phyloP scores from a whole-genome alignment of 2,329 filamentous ascomycete species.

The Rhynchosporium graminicola region DNA sequence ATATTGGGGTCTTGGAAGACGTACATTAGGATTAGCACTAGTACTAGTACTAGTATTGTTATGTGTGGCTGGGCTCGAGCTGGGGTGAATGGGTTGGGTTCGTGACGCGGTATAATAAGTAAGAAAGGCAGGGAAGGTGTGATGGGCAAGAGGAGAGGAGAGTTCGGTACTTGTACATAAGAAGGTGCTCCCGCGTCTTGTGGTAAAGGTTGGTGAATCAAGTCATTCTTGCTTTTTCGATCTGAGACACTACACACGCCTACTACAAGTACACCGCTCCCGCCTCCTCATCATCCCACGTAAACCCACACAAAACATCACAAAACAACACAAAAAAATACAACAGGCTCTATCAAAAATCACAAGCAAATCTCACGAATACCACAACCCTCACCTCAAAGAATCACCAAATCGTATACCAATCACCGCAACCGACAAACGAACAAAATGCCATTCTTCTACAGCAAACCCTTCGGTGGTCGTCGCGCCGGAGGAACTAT shows the following conservation, averaged over 20 bases:
- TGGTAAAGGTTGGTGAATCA: no score
- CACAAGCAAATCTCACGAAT: no score
- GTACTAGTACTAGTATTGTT: not conserved
- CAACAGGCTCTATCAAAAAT: no score
- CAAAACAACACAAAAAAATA: no score
- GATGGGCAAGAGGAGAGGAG: not conserved
- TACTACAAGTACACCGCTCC: no score
- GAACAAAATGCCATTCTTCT: conserved; percentile 42
- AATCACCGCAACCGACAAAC: not conserved
- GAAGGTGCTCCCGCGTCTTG: no score
- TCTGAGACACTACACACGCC: no score
- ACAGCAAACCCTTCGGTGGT: conserved; percentile 42
- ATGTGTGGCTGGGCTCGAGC: not conserved
- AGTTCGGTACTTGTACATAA: not conserved
- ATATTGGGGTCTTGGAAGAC: not conserved
- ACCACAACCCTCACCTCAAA: not conserved
- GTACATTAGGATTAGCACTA: not conserved
- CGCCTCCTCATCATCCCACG: no score
- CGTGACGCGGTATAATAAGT: not conserved
- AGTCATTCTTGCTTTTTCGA: no score
- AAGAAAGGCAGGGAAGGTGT: not conserved
- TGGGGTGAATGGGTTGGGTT: not conserved
- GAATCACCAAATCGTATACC: not conserved
- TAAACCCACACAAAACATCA: no score
- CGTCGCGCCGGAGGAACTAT: conserved; percentile 49